Evolutionary conservation across 2,329 filamentous ascomycete genomes (phyloP), one percentile per base, ranked within the genome.

Genomic region (Colletotrichum tabaci): DNA sequence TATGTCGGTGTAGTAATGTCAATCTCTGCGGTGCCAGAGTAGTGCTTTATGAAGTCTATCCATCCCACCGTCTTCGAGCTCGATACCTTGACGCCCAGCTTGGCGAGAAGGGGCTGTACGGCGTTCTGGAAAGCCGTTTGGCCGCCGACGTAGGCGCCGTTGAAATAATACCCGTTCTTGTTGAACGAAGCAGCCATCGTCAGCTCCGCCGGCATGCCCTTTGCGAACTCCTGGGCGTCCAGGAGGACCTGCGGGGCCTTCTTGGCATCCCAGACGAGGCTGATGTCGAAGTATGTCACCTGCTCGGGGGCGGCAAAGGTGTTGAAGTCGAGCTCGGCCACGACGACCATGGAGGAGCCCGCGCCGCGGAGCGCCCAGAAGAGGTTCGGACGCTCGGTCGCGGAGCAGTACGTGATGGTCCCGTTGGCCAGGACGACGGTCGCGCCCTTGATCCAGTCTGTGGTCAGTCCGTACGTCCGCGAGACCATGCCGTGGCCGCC

Each of bases 351-450:
- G 18, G 81, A 83, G 6, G 81, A 80, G 6, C 82, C 83, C 0
- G 82, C 82, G 7, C 84, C 84, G 9, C 81, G 80, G 46, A 85
- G 70, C 6, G 82, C 83, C 82, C 83, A 85, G 76, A 83, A 84
- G 12, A 85, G 77, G 26, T 84, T 83, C 0, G 74, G 55, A 68
- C 84, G 81, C 67, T 81, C 78, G 0, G 75, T 79, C 10, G 75
- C 75, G 16, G 80, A 82, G 40, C 75, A 75, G 30, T 77, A 73
- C 1, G 82, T 80, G 3, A 80, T 71, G 5, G 77, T 78, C 4
- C 75, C 74, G 73, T 83, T 79, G 60, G 81, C 82, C 10, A 83
- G 78, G 10, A 83, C 81, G 4, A 83, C 79, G 4, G 77, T 81
- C 4, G 79, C 80, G 10, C 77, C 77, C 13, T 77, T 75, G 26